phyloP scores from a whole-genome alignment of 2,329 filamentous ascomycete genomes.

The Sporothrix sp. region DNA sequence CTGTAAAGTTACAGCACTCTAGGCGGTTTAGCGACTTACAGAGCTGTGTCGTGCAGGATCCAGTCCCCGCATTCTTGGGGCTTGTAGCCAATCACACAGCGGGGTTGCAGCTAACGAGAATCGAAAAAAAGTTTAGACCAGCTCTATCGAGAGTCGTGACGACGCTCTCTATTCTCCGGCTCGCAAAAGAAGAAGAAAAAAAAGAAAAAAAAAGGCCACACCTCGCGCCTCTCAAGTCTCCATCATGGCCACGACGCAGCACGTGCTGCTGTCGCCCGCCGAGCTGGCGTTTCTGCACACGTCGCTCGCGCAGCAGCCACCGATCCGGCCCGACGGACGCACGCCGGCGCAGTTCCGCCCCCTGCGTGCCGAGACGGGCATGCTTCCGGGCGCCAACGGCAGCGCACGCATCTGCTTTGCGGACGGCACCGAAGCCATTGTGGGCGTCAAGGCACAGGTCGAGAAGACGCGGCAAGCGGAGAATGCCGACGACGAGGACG shows the following conservation, averaged over 20 bases:
- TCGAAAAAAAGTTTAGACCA: conserved; percentile 6
- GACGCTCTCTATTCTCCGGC: too few species aligned
- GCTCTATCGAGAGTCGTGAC: conserved; percentile 6
- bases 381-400: conserved; percentile 82
- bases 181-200: too few species aligned
- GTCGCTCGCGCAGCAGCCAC: conserved; percentile 69
- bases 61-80: neutral
- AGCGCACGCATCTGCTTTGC: conserved; percentile 89
- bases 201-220: too few species aligned
- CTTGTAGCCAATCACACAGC: conserved; percentile 7
- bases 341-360: conserved; percentile 79
- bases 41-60: neutral
- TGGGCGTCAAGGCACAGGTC: conserved; percentile 91
- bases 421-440: conserved; percentile 91
- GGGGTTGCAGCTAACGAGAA: conserved; percentile 7
- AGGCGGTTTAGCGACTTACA: neutral
- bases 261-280: conserved; percentile 78
- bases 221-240: neutral
- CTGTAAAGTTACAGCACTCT: too few species aligned
- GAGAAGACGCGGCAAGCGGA: conserved; percentile 51
- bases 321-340: conserved; percentile 83
- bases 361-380: conserved; percentile 78
- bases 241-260: conserved; percentile 53
- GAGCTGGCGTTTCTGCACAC: conserved; percentile 93
- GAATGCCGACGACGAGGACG: conserved; percentile 19